phyloP scores from a whole-genome alignment of 768 basidiomycete species.

The Agaricus bisporus region DNA sequence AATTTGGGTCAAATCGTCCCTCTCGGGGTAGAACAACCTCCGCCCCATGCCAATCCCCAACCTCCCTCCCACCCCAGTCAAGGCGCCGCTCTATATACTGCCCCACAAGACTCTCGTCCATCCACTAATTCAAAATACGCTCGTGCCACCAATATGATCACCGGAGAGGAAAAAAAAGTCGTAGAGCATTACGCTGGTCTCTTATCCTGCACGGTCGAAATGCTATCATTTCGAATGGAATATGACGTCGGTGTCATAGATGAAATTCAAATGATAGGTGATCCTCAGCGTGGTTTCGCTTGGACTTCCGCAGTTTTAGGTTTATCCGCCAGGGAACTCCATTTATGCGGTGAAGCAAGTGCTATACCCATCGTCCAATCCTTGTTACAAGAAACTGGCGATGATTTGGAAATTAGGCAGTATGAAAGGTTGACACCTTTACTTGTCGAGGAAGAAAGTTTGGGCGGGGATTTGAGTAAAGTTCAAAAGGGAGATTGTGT shows the following conservation, averaged over 20 bases:
- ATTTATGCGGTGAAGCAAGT: slow-evolving; percentile 93
- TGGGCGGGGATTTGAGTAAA: slow-evolving; percentile 52
- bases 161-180: slow-evolving; percentile 84
- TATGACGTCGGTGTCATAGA: slow-evolving; percentile 89
- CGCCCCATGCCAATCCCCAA: slow-evolving; percentile 10
- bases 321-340: slow-evolving; percentile 70
- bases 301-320: slow-evolving; percentile 86
- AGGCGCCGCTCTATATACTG: neutral
- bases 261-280: slow-evolving; percentile 94
- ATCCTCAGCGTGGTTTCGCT: slow-evolving; percentile 66
- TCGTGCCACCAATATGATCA: slow-evolving; percentile 77
- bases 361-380: slow-evolving; percentile 74
- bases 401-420: slow-evolving; percentile 71
- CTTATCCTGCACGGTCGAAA: slow-evolving; percentile 90
- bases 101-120: slow-evolving; percentile 13
- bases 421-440: slow-evolving; percentile 89
- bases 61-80: slow-evolving; percentile 9
- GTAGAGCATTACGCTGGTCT: slow-evolving; percentile 52
- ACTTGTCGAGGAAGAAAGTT: slow-evolving; percentile 53
- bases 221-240: slow-evolving; percentile 43
- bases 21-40: slow-evolving; percentile 40
- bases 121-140: slow-evolving; percentile 43
- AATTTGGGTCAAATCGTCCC: slow-evolving; percentile 88
- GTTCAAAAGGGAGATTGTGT: slow-evolving; percentile 85
- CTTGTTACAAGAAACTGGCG: slow-evolving; percentile 72